These are phyloP conservation scores for Zopfia rhizophila DNA, from an alignment of 2,329 filamentous ascomycete genomes.

Conservation along the genomic window DNA sequence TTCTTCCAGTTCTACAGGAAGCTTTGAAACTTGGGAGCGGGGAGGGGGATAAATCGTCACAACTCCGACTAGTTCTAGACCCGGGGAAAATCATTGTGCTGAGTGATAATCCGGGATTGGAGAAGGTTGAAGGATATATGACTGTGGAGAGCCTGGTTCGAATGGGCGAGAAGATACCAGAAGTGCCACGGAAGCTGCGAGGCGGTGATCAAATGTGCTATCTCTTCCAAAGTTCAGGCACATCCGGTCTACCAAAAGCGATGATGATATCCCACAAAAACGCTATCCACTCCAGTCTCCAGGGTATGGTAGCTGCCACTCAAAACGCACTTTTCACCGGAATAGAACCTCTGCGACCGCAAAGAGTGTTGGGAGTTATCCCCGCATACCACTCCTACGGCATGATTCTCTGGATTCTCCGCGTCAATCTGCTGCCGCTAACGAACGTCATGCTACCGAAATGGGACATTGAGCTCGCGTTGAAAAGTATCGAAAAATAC, in stretches of 20 bases:
- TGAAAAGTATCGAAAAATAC: constrained; percentile 40
- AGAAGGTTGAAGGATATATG: constrained; percentile 29
- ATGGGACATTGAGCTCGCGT: constrained; percentile 39
- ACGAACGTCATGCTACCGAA: constrained; percentile 39
- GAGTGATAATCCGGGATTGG: constrained; percentile 31
- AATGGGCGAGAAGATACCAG: constrained; percentile 27
- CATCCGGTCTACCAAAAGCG: constrained; percentile 44
- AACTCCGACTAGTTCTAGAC: constrained; percentile 34
- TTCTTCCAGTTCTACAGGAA: constrained; percentile 34
- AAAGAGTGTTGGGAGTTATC: constrained; percentile 33
- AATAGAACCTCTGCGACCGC: constrained; percentile 32
- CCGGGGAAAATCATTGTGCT: constrained; percentile 37
- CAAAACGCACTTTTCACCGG: constrained; percentile 33
- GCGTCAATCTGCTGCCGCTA: constrained; percentile 34
- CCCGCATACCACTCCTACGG: constrained; percentile 47
- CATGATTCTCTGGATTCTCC: constrained; percentile 44
- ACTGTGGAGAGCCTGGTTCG: constrained; percentile 39
- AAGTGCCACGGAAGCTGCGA: constrained; percentile 28
- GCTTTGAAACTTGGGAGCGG: constrained; percentile 39
- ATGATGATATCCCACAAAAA: constrained; percentile 47
- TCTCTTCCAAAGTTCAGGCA: constrained; percentile 43
- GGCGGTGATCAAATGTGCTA: constrained; percentile 41
- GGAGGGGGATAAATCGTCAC: constrained; percentile 27
- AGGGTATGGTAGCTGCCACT: constrained; percentile 34
- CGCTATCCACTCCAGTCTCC: constrained; percentile 37